phyloP scores from a whole-genome alignment of 257 asterid species.

The Plectranthus barbatus region DNA sequence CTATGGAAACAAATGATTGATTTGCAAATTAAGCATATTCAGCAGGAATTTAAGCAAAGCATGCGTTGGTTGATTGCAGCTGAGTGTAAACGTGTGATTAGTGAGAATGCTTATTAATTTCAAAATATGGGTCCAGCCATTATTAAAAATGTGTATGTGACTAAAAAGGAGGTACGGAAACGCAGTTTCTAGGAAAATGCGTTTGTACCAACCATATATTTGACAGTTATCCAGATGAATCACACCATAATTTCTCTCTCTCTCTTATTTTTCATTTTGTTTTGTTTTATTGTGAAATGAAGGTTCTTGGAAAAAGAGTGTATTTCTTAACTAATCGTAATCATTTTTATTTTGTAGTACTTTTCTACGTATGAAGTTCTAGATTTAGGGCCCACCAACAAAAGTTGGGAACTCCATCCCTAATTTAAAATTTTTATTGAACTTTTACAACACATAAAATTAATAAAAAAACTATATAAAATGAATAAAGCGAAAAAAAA shows the following conservation, averaged over 20 bases:
- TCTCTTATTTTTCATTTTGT: too few species aligned
- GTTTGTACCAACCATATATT: background rate
- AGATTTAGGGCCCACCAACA: too few species aligned
- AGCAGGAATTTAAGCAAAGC: background rate
- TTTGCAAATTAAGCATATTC: background rate
- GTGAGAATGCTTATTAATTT: too few species aligned
- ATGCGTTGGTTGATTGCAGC: too few species aligned
- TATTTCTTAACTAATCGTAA: background rate
- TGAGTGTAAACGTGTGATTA: background rate
- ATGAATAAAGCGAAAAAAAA: too few species aligned
- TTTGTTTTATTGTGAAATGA: background rate
- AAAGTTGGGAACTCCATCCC: too few species aligned
- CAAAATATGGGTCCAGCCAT: background rate
- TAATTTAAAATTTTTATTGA: too few species aligned
- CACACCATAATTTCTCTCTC: background rate
- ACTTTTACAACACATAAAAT: too few species aligned
- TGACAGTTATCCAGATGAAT: background rate
- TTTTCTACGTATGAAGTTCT: background rate
- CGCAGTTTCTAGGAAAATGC: background rate
- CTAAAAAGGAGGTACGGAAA: background rate
- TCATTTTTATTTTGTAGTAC: background rate
- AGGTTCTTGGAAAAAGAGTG: too few species aligned
- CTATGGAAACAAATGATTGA: background rate
- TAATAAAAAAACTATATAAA: too few species aligned
- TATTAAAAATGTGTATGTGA: too few species aligned